phyloP scores from a whole-genome alignment of 306 rosid species.

The Malus orientalis region DNA sequence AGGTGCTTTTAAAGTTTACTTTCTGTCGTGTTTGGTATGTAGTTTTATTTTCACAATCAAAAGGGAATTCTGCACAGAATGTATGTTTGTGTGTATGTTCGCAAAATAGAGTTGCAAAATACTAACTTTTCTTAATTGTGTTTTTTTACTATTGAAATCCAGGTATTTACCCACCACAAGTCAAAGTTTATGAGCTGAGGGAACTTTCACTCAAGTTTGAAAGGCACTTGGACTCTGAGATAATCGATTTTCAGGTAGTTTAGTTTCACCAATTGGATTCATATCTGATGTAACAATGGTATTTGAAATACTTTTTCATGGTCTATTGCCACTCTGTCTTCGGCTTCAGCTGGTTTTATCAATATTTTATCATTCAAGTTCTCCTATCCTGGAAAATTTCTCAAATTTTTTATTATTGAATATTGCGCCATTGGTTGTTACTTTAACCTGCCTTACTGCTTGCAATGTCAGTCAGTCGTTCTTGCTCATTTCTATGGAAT shows the following conservation, averaged over 20 bases:
- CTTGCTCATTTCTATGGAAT: not conserved
- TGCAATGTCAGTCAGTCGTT: not conserved
- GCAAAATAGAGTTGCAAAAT: not conserved
- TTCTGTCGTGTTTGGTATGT: not conserved
- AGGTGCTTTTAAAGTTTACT: slow-evolving; percentile 31
- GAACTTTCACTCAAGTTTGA: slow-evolving; percentile 82
- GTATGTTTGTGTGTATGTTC: not conserved
- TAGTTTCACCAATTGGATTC: not conserved
- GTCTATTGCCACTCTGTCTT: not conserved
- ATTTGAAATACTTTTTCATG: not conserved
- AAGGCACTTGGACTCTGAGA: slow-evolving; percentile 88
- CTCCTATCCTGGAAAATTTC: not conserved
- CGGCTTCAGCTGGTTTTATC: not conserved
- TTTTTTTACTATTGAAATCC: slow-evolving; percentile 10
- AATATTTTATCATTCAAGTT: not conserved
- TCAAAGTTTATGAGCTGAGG: slow-evolving; percentile 76
- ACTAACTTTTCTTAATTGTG: not conserved
- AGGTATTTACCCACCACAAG: slow-evolving; percentile 96
- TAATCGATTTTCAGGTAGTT: slow-evolving; percentile 80
- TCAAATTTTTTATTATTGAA: not conserved
- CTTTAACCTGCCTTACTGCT: not conserved
- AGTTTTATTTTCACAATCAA: not conserved
- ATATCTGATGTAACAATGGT: not conserved
- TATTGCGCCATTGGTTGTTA: not conserved
- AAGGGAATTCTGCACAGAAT: not conserved